Evolutionary conservation across 257 asterid species (phyloP), one percentile per base, ranked within the genome.

Genomic region (Solanum neorickii): DNA sequence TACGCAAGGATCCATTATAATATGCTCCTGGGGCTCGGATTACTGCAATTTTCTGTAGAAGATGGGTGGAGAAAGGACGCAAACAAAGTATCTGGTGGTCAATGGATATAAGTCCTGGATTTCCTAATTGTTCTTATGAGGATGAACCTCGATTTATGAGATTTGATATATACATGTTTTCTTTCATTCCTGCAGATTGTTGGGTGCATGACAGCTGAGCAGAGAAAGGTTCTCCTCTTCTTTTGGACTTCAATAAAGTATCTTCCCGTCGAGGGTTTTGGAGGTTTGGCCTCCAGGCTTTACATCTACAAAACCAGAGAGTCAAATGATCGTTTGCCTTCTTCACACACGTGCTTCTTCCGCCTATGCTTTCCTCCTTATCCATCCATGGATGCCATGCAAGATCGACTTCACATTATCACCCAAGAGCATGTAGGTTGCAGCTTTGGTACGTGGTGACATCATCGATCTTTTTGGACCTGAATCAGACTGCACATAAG

Each of bases 221-320:
- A 95, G 94, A 95, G 90, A 87, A 95, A 91, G 91, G 89, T 93
- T 88, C 98, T 97, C 88, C 98, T 97, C 83, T 96, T 94, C 93
- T 97, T 97, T 89, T 97, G 99, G 99, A 97, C 99, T 59, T 97
- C 99, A 5, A 92, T 97, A 87, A 97, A 96, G 85, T 93, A 93
- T 90, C 88, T 97, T 65, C 99, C 99, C 0, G 68, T 92, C 3
- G 99, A 97, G 92, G 99, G 99, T 23, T 97, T 97, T 88, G 87
- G 97, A 41, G 99, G 99, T 12, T 89, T 97, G 94, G 93, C 94
- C 52, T 97, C 99, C 77, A 92, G 93, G 52, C 97, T 97, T 76
- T 89, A 87, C 94, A 92, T 97, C 88, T 94, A 93, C 77, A 94
- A 82, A 91, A 87, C 91, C 14, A 77, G 89, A 3, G 98, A 95